phyloP scores from a whole-genome alignment of 2,329 filamentous ascomycete species.

The Helicocarpus griseus region DNA sequence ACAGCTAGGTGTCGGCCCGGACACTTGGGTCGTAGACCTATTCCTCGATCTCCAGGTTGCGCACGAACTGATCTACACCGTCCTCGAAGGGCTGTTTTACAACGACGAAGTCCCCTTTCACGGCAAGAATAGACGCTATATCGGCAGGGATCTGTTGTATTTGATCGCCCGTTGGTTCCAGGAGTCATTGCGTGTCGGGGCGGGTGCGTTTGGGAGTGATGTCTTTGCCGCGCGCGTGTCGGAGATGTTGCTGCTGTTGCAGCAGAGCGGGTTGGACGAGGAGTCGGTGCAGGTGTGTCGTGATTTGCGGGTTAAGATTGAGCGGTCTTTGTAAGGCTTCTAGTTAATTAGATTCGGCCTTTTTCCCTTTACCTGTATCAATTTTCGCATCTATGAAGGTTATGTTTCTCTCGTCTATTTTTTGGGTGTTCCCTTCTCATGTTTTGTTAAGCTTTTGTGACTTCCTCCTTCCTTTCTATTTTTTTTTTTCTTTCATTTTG shows the following conservation, averaged over 20 bases:
- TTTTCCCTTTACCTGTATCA: too few species aligned
- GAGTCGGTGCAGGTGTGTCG: constrained; percentile 30
- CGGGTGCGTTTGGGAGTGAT: constrained; percentile 50
- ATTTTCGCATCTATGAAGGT: too few species aligned
- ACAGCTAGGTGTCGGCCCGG: constrained; percentile 37
- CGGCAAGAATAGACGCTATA: constrained; percentile 44
- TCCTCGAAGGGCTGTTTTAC: constrained; percentile 59
- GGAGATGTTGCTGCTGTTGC: constrained; percentile 37
- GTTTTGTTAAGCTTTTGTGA: too few species aligned
- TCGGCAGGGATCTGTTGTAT: constrained; percentile 55
- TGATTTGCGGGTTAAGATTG: constrained; percentile 32
- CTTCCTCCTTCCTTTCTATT: too few species aligned
- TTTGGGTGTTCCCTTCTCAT: too few species aligned
- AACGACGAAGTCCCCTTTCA: constrained; percentile 56
- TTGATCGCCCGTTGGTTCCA: constrained; percentile 52
- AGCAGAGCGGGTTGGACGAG: constrained; percentile 32
- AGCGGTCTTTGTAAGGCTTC: constrained; percentile 11
- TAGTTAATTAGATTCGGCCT: too few species aligned
- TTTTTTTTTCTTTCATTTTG: too few species aligned
- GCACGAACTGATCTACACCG: constrained; percentile 51
- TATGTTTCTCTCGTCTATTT: too few species aligned
- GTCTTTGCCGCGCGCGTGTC: constrained; percentile 43
- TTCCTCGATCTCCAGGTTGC: constrained; percentile 55
- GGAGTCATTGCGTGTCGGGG: constrained; percentile 45
- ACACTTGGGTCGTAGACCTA: constrained; percentile 55